A percentile compares a stretch with the other conserved stretches of the same genome.
These are phyloP conservation scores for Hyphopichia khmerensis DNA, from an alignment of 1,139 yeast species.

Conservation along the genomic window DNA sequence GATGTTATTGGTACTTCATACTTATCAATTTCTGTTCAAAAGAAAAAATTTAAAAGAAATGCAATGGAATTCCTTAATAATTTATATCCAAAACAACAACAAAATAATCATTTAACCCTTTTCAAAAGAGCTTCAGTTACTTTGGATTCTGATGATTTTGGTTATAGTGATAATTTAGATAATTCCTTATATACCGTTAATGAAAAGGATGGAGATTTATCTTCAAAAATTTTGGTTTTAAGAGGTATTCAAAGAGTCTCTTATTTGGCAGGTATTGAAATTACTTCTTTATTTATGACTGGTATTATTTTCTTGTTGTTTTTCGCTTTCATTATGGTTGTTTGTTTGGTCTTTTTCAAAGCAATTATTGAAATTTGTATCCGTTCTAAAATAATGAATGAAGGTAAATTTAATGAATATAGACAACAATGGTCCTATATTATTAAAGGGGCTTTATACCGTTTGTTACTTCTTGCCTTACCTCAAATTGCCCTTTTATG, in stretches of 20 bases:
- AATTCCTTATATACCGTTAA: constrained; percentile 64
- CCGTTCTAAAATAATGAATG: constrained; percentile 58
- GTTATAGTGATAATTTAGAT: constrained; percentile 51
- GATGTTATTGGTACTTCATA: constrained; percentile 57
- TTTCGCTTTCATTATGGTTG: constrained; percentile 69
- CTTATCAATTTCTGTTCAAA: constrained; percentile 80
- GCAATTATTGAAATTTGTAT: constrained; percentile 71
- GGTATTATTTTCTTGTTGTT: constrained; percentile 81
- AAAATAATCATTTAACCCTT: constrained; percentile 19
- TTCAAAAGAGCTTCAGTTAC: constrained; percentile 30
- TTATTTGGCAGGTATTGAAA: constrained; percentile 78
- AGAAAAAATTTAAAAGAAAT: constrained; percentile 31
- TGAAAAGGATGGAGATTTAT: constrained; percentile 56
- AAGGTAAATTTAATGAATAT: constrained; percentile 70
- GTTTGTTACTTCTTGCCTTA: constrained; percentile 77
- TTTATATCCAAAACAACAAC: constrained; percentile 16
- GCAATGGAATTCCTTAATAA: constrained; percentile 17
- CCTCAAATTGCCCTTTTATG: constrained; percentile 84
- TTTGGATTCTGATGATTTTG: constrained; percentile 41
- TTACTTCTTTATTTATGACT: constrained; percentile 82
- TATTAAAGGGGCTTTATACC: constrained; percentile 84
- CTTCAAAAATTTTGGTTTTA: constrained; percentile 70
- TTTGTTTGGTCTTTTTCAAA: constrained; percentile 66
- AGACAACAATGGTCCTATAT: constrained; percentile 78
- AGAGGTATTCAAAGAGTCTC: constrained; percentile 94